Evolutionary conservation across 2,329 filamentous ascomycete species (phyloP).

Genomic region (Claviceps citrina): DNA sequence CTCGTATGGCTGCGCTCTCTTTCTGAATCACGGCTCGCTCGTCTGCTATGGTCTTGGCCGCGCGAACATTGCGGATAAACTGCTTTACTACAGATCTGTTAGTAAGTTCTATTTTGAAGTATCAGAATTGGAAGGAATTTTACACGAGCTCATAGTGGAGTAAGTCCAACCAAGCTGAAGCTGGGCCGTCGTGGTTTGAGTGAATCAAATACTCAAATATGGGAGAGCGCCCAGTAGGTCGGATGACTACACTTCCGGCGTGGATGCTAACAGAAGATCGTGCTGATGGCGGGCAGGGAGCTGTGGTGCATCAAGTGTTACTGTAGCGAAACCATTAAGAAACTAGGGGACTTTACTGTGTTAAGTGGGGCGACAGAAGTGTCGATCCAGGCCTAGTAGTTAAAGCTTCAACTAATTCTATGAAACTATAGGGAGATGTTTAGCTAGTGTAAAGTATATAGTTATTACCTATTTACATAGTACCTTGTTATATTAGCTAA

Average conservation of each 20-base stretch:
- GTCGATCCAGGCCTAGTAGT: no score
- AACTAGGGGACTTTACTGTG: no score
- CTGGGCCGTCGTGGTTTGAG: neutral
- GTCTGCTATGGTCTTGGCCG: slow-evolving; percentile 96
- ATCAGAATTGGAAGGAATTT: slow-evolving; percentile 6
- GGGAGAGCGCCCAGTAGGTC: neutral
- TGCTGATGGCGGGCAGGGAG: neutral
- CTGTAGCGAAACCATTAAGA: no score
- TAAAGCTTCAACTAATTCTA: no score
- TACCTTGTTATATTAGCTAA: no score
- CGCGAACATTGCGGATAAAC: slow-evolving; percentile 97
- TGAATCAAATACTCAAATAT: slow-evolving; percentile 1
- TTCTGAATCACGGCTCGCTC: slow-evolving; percentile 97
- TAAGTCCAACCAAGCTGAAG: neutral
- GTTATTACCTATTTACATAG: no score
- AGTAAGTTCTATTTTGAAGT: slow-evolving; percentile 6
- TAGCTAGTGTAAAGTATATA: no score
- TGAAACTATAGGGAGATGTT: no score
- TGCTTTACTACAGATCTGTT: slow-evolving; percentile 62
- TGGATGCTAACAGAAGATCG: neutral
- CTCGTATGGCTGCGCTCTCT: slow-evolving; percentile 92
- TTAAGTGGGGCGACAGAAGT: no score
- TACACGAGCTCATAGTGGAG: slow-evolving; percentile 26
- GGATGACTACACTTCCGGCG: neutral
- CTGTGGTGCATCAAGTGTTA: no score